Percentiles rank a stretch among this genome's conserved stretches.
These are phyloP conservation scores for Rachicladosporium sp. DNA, from an alignment of 2,329 filamentous ascomycete genomes.

Conservation along the genomic window DNA sequence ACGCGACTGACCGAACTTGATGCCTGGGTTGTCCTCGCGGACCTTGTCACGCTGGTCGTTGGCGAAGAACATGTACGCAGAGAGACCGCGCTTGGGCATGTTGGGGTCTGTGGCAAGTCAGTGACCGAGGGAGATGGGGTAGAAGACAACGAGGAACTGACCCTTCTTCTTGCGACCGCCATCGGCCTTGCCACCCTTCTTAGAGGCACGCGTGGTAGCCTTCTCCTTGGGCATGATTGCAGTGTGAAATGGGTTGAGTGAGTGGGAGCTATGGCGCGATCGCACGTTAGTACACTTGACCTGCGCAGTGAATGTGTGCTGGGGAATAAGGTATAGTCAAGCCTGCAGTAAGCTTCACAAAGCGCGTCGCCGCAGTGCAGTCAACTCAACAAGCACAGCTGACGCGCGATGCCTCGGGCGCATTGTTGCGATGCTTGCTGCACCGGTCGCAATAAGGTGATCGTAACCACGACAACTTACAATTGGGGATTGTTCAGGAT, in stretches of 20 bases:
- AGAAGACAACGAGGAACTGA: slow-evolving; percentile 25
- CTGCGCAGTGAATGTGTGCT: slow-evolving; percentile 1
- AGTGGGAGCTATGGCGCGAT: slow-evolving; percentile 3
- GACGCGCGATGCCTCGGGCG: slow-evolving; percentile 1
- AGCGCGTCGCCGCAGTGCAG: slow-evolving; percentile 2
- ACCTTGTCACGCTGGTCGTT: slow-evolving; percentile 98
- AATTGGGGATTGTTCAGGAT: too few relatives aligned
- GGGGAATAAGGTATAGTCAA: background rate
- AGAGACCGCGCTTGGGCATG: slow-evolving; percentile 97
- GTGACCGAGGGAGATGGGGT: slow-evolving; percentile 1
- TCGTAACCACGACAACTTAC: too few relatives aligned
- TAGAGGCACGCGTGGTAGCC: slow-evolving; percentile 48
- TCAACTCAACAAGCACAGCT: slow-evolving; percentile 1
- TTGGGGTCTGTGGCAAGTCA: slow-evolving; percentile 62
- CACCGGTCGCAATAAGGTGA: background rate
- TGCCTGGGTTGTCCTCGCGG: slow-evolving; percentile 94
- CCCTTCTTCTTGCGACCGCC: slow-evolving; percentile 62
- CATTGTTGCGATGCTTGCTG: slow-evolving; percentile 2
- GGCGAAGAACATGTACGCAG: slow-evolving; percentile 99
- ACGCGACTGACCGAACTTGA: slow-evolving; percentile 66
- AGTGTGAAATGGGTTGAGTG: slow-evolving; percentile 6
- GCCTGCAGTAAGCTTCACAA: too few relatives aligned
- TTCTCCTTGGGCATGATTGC: slow-evolving; percentile 57
- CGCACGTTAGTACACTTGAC: slow-evolving; percentile 2
- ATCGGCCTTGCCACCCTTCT: slow-evolving; percentile 27